Percentiles rank a stretch among this genome's conserved stretches.
Evolutionary conservation across 192 early-diverging fungal species (phyloP).

Genomic region (Mortierella hygrophila): DNA sequence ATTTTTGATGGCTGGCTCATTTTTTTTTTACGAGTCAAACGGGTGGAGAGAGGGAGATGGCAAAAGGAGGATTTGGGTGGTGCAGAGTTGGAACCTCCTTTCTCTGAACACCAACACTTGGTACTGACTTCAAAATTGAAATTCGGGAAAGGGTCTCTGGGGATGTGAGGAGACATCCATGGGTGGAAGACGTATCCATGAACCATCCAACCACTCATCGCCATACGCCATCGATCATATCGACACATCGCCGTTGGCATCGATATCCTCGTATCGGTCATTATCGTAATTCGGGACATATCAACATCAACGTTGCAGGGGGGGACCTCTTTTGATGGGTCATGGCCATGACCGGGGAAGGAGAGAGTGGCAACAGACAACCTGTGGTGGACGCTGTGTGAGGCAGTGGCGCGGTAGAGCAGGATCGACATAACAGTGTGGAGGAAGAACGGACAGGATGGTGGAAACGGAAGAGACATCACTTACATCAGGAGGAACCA

Average conservation of each 20-base stretch:
- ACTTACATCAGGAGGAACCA: neutral
- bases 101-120: constrained; percentile 19
- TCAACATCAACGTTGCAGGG: neutral
- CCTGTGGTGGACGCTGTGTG: neutral
- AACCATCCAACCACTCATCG: neutral
- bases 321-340: neutral
- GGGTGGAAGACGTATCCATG: neutral
- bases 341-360: neutral
- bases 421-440: neutral
- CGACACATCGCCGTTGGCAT: neutral
- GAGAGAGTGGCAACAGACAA: neutral
- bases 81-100: constrained; percentile 12
- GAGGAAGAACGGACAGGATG: neutral
- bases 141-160: neutral
- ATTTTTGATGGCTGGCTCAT: neutral
- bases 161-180: neutral
- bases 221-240: neutral
- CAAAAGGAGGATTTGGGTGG: neutral
- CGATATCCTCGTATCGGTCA: neutral
- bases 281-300: neutral
- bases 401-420: neutral
- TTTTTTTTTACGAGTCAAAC: neutral
- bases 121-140: constrained; percentile 1
- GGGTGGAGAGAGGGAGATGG: neutral
- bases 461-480: neutral